These are phyloP conservation scores for Aspergillus calidoustus DNA, from an alignment of 2,329 filamentous ascomycete genomes.

Conservation along the genomic window DNA sequence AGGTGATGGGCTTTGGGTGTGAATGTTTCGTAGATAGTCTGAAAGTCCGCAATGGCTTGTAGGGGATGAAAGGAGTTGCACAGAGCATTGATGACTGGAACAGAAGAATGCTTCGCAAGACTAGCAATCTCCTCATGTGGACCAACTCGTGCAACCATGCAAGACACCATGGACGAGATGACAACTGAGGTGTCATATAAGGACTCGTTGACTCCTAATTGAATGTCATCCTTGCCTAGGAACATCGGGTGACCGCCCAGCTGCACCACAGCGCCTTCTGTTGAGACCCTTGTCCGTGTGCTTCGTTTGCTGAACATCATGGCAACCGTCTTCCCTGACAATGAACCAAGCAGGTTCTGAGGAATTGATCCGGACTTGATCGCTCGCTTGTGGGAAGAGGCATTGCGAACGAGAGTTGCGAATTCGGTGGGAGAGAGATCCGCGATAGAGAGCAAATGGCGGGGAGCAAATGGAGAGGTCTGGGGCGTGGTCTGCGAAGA, in stretches of 20 bases:
- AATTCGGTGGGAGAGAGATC: conserved; percentile 83
- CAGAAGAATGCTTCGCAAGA: conserved; percentile 72
- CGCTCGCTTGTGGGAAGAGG: conserved; percentile 72
- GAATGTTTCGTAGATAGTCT: conserved; percentile 84
- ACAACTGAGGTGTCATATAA: conserved; percentile 90
- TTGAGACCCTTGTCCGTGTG: conserved; percentile 90
- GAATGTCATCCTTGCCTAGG: conserved; percentile 91
- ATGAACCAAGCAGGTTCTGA: conserved; percentile 60
- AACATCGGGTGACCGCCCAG: conserved; percentile 97
- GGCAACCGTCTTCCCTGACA: conserved; percentile 81
- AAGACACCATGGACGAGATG: conserved; percentile 90
- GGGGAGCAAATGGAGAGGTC: conserved; percentile 66
- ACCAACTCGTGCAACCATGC: conserved; percentile 79
- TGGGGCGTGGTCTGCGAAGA: conserved; percentile 43
- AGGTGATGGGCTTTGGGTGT: conserved; percentile 49
- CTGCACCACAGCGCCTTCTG: conserved; percentile 84
- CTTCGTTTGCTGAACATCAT: conserved; percentile 98
- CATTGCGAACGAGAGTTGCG: conserved; percentile 80
- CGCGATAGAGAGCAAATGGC: conserved; percentile 89
- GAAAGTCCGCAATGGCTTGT: conserved; percentile 90
- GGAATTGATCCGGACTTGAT: conserved; percentile 73
- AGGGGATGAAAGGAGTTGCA: conserved; percentile 92
- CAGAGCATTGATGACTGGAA: conserved; percentile 85
- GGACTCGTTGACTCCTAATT: conserved; percentile 91
- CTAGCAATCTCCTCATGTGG: conserved; percentile 74